A percentile compares a stretch with the other conserved stretches of the same genome.
These are phyloP conservation scores for Dryadomyces quercus-mongolicae DNA, from an alignment of 2,329 filamentous ascomycete genomes.

Conservation along the genomic window DNA sequence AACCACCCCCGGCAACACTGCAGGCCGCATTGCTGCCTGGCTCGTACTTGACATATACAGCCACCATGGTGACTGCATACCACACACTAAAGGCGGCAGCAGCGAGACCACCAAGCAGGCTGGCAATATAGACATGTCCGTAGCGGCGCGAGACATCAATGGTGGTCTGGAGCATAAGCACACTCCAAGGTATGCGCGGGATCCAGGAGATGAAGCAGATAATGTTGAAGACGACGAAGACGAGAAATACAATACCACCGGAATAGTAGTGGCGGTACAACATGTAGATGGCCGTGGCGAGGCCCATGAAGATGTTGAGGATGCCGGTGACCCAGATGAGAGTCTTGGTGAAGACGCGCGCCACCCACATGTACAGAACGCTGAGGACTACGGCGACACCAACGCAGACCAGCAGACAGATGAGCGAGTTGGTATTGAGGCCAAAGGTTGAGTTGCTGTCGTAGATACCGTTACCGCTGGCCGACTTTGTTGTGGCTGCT, in stretches of 20 bases:
- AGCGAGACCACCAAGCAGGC: conserved; percentile 66
- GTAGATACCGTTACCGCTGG: conserved; percentile 65
- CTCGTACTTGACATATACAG: conserved; percentile 74
- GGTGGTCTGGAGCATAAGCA: conserved; percentile 74
- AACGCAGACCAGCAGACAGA: conserved; percentile 73
- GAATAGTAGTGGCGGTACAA: conserved; percentile 65
- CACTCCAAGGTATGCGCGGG: conserved; percentile 78
- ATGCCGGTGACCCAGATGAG: conserved; percentile 92
- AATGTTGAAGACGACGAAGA: conserved; percentile 70
- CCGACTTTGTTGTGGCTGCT: conserved; percentile 37
- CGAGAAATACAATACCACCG: conserved; percentile 74
- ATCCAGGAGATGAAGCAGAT: conserved; percentile 87
- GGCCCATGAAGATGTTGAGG: conserved; percentile 69
- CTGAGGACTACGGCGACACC: conserved; percentile 63
- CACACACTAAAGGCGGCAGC: conserved; percentile 70
- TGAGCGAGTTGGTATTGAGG: conserved; percentile 72
- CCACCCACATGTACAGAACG: conserved; percentile 62
- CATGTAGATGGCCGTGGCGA: conserved; percentile 84
- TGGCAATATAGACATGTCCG: conserved; percentile 79
- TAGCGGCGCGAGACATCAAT: conserved; percentile 76
- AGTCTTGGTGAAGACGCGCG: conserved; percentile 70
- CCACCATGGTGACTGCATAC: conserved; percentile 77
- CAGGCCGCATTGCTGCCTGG: conserved; percentile 47
- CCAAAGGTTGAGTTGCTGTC: conserved; percentile 49
- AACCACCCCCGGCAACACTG: conserved; percentile 43